Base-by-base conservation (phyloP, 2,329 filamentous ascomycete genomes). In the Rosellinia necatrix region DNA sequence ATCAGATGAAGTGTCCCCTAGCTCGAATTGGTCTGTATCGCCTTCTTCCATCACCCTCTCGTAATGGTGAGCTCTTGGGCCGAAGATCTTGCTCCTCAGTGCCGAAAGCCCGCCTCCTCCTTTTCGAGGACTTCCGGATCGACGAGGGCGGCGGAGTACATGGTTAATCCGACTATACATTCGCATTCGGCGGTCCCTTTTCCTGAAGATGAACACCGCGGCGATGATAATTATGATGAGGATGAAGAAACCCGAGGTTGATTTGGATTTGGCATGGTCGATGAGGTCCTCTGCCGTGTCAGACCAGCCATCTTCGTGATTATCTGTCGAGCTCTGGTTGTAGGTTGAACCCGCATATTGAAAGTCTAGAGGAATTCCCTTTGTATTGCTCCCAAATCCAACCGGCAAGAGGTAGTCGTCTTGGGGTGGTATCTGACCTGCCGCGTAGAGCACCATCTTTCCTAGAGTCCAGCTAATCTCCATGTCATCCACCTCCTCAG, bases 381-480 rank as follows among this genome's bases (percentile, higher is more conserved):
- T 77, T n/a, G 81, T 77, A 68, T 99, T 99, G 74, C 87, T 91
- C 54, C 94, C 94, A 69, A 97, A 97, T 0, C 94, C 94, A 8
- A 99, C 94, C 0, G 92, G 91, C 2, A 92, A 76, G 2, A 71
- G 59, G 13, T 80, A 78, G 37, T 80, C 76, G 1, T 78, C 80
- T 6, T 79, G 74, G 0, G 90, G 82, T 1, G 90, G 87, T 5
- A 99, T 81, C 71, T 97, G 91, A 3, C 91, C 94, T 0, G 93
- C 87, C 4, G 94, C 94, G 66, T 97, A 97, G 4, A 99, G 82
- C 6, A 99, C 84, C 82, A 97, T 97, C 70, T 97, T 96, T 1
- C 94, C 94, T 4, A 99, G 77, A 0, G 94, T 97, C 94, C 94
- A 99, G 76, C 91, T 96, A 15, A 99, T 88, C 76, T 99, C 96